These are phyloP conservation scores for Antitrichia curtipendula DNA, from an alignment of 225 moss, liverwort and hornwort genomes.

Conservation along the genomic window DNA sequence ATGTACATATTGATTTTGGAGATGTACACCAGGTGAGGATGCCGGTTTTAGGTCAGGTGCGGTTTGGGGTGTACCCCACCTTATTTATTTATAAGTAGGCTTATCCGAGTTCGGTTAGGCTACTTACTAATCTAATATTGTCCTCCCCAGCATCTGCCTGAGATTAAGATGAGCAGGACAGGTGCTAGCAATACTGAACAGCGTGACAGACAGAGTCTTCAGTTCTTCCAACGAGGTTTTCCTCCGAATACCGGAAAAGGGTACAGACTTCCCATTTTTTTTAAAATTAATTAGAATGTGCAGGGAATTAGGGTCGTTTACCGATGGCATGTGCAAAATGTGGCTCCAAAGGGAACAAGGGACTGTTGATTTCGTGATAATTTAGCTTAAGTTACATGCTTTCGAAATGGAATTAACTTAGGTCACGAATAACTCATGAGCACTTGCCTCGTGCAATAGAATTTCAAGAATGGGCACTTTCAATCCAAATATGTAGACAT, in stretches of 20 bases:
- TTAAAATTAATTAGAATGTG: neutral
- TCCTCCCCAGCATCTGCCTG: neutral
- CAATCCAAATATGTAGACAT: neutral
- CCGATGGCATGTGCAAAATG: neutral
- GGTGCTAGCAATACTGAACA: neutral
- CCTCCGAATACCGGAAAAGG: neutral
- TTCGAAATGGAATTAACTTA: neutral
- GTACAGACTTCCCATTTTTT: neutral
- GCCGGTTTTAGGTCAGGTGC: neutral
- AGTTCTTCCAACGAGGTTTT: neutral
- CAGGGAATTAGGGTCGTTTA: neutral
- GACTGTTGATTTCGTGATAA: neutral
- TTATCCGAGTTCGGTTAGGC: neutral
- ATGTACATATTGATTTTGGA: neutral
- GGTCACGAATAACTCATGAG: neutral
- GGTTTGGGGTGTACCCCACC: no score
- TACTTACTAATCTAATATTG: neutral
- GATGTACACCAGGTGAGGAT: neutral
- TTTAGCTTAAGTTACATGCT: no score
- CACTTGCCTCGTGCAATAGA: no score
- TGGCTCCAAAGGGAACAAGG: neutral
- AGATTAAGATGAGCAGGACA: neutral
- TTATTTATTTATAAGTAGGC: neutral
- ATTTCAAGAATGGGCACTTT: neutral
- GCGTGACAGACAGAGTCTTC: no score